These are phyloP conservation scores for Cunninghamia lanceolata DNA, from an alignment of 75 land plant species.

Conservation along the genomic window DNA sequence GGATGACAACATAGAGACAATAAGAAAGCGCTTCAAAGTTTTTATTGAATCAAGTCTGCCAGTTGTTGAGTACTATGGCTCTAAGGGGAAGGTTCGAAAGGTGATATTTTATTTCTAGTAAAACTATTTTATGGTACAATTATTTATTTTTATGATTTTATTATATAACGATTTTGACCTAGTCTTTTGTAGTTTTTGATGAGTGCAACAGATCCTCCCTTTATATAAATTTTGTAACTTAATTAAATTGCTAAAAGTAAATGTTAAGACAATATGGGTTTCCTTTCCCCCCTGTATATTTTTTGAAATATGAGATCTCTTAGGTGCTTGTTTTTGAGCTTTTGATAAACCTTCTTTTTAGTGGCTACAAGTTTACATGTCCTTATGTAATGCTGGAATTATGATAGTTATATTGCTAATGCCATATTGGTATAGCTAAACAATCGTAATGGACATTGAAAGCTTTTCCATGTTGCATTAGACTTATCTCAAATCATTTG, in stretches of 20 bases:
- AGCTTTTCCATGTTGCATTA: neutral
- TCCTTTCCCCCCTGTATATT: neutral
- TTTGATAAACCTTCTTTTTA: neutral
- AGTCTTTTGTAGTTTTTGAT: neutral
- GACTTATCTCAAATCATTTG: neutral
- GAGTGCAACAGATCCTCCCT: neutral
- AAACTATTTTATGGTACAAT: neutral
- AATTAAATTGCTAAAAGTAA: neutral
- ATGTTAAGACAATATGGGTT: neutral
- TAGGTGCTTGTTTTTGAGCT: neutral
- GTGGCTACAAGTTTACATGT: neutral
- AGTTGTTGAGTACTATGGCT: constrained; percentile 66
- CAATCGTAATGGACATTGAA: neutral
- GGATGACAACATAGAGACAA: constrained; percentile 93
- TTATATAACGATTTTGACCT: neutral
- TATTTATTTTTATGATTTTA: neutral
- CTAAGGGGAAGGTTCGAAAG: constrained; percentile 74
- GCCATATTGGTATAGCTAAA: neutral
- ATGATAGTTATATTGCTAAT: neutral
- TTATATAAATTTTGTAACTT: neutral
- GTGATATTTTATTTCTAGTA: constrained; percentile 19
- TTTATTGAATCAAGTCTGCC: constrained; percentile 82
- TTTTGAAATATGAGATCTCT: neutral
- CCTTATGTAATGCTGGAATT: neutral
- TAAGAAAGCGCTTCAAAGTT: constrained; percentile 87